Conservation (phyloP, 2,329 filamentous ascomycete species). For the Xylaria sp. region DNA sequence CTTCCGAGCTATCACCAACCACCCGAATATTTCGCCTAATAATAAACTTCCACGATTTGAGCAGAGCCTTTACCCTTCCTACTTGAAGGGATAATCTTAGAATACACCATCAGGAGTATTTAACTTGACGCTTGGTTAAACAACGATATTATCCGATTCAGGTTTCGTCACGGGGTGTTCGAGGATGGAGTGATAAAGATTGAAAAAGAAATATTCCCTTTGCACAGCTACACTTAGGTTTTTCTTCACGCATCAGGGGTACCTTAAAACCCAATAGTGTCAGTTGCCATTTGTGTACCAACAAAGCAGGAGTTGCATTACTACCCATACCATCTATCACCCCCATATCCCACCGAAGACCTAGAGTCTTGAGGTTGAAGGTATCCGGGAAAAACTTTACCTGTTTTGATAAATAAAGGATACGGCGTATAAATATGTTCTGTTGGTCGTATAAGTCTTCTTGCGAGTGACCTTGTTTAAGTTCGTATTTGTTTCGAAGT, state of each 20-base stretch:
- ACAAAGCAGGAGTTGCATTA: no score
- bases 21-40: conserved; percentile 23
- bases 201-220: conserved; percentile 8
- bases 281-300: conserved; percentile 8
- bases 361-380: no score
- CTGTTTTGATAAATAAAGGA: no score
- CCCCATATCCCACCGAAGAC: no score
- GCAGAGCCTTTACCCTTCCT: conserved; percentile 8
- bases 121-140: conserved; percentile 18
- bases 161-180: neutral
- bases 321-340: no score
- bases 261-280: neutral
- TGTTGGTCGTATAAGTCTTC: no score
- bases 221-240: conserved; percentile 6
- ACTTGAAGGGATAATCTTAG: conserved; percentile 19
- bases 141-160: conserved; percentile 11
- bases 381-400: no score
- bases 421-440: no score
- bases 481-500: no score
- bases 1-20: conserved; percentile 38
- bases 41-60: conserved; percentile 29
- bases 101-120: conserved; percentile 12
- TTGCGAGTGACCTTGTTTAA: no score
- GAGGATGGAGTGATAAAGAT: conserved; percentile 14
- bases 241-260: neutral